Conservation (phyloP, 305 asterid genomes). For the Solanum aculeatissimum region DNA sequence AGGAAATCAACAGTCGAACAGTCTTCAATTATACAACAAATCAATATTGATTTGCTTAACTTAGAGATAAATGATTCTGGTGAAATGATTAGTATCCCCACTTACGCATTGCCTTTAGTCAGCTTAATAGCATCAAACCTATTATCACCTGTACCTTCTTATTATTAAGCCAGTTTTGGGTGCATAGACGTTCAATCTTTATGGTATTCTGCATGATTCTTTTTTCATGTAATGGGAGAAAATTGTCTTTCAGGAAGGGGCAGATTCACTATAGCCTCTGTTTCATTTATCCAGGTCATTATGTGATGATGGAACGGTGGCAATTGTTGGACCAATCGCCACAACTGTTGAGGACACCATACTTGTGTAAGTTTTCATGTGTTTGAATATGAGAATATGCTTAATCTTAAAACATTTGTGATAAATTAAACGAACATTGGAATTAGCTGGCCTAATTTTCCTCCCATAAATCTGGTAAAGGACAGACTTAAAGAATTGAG, state of each 20-base stretch:
- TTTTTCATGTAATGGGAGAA: not conserved
- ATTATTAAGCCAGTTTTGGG: not conserved
- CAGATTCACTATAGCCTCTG: not conserved
- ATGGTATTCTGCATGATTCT: not conserved
- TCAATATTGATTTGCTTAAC: not conserved
- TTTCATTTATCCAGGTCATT: conserved; percentile 41
- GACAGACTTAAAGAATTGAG: not conserved
- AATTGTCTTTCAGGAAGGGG: not conserved
- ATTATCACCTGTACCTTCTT: not conserved
- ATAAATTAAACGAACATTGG: not conserved
- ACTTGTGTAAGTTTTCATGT: conserved; percentile 60
- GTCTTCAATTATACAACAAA: not conserved
- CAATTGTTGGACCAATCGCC: conserved; percentile 85
- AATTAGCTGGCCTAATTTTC: not conserved
- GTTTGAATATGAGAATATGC: not conserved
- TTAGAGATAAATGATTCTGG: not conserved
- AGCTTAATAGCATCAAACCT: not conserved
- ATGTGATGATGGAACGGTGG: conserved; percentile 91
- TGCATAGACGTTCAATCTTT: not conserved
- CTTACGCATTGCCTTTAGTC: not conserved
- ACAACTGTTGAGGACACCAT: conserved; percentile 80
- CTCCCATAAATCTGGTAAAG: not conserved
- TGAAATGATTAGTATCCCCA: not conserved
- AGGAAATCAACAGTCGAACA: not conserved
- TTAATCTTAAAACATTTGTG: not conserved